Evolutionary conservation across 495 filamentous ascomycete genomes (phyloP), one percentile per base, ranked within the genome.

Genomic region (Viridothelium virens): DNA sequence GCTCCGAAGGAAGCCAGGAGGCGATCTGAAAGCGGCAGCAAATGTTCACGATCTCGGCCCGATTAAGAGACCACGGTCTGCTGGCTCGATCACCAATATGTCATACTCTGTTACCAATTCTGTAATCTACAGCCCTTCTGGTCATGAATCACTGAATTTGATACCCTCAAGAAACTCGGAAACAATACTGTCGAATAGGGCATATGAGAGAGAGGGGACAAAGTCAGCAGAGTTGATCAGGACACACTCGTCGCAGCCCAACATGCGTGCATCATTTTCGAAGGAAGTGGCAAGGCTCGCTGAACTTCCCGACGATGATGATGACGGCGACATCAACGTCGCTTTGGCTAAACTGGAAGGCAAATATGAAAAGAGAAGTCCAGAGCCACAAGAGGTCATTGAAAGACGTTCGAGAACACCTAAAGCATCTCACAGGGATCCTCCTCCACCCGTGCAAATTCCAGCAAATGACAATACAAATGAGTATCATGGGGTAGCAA

Each of bases 331-430:
- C 25, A 84, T 97, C 61, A 94, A 97, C 73, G 91, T 92, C 14
- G 91, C 94, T 5, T 73, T 99, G 68, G 77, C 93, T 68, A 97
- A 97, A 70, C 82, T 99, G 3, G 95, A 99, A 79, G 94, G 94
- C 5, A 92, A 88, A 70, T 95, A 85, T 76, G 81, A 87, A 68
- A 87, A 80, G 31, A 59, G 36, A 18, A 59, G 53, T 59, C 53
- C 53, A 36, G 31, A 34, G 5, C 53, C 53, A 36, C n/a, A 59
- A 36, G 25, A 59, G 31, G 25, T 3, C 7, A 7, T 14, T 33
- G 33, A 34, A 5, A 33, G 7, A 14, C 10, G 36, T 11, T 7
- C n/a, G 25, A 18, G 25, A 59, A 11, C 18, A 36, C 9, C 53
- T 34, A 59, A 59, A 18, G 53, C 53, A 18, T 53, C 18, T 59